Evolutionary conservation across 257 asterid genomes (phyloP), one percentile per base, ranked within the genome.

Genomic region (Solanum boliviense): DNA sequence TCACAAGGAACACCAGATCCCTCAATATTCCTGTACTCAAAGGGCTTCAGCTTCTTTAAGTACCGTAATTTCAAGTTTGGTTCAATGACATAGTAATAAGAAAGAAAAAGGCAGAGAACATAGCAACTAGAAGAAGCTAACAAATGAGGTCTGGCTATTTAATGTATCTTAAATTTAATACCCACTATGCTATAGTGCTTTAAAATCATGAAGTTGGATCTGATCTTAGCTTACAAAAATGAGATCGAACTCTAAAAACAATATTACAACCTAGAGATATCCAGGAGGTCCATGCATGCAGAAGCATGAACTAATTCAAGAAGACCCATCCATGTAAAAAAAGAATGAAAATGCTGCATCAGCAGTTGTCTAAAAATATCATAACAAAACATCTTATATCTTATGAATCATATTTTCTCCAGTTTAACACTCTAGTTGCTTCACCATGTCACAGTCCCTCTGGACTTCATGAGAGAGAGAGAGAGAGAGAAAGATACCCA

Each of bases 401-500:
- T 76, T n/a, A 76, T 76, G 15, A 76, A 76, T 39, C 58, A n/a
- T 76, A 38, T 12, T 38, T 38, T 39, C 60, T 76, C 32, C 34
- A 76, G 60, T 23, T 76, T 39, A 15, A 74, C 58, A 39, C 34
- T n/a, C 13, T 39, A 38, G 84, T 76, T 39, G 58, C 3, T 76
- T 39, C 84, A 39, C 84, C 23, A 11, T 38, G 84, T 39, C 60
- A 75, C 83, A 38, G 84, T n/a, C 84, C 84, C 60, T 39, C 84
- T 48, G 41, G 44, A 46, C 67, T 27, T 5, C 16, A 29, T 16
- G 38, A 29, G 38, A 41, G 9, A 15, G 48, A 35, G 88, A 48
- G 87, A 84, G 85, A 79, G 89, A 85, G 88, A 85, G 90, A 86
- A 81, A 89, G 89, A 91, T 60, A 95, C 98, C 97, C 95, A 94